Evolutionary conservation across 1,284 basidiomycete species (phyloP).

Genomic region (Moesziomyces aphidis): DNA sequence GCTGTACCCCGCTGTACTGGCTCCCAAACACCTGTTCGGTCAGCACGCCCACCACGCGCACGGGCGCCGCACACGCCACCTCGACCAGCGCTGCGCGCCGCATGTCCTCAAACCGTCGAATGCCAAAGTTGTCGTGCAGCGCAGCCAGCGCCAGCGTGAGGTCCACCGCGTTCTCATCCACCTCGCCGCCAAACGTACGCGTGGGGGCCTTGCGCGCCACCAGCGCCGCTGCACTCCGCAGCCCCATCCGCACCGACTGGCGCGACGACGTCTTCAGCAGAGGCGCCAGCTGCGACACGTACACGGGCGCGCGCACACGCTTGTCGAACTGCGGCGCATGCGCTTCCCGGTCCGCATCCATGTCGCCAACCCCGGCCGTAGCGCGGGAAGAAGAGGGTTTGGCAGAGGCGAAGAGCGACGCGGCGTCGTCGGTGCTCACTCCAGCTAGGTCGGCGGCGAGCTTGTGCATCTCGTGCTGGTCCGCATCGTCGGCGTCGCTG

Average conservation of each 20-base stretch:
- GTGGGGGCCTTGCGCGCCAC: constrained; percentile 52
- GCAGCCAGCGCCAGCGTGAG: constrained; percentile 79
- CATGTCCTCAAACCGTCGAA: constrained; percentile 81
- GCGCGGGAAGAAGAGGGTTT: background rate
- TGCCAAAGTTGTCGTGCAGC: constrained; percentile 84
- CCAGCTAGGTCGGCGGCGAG: constrained; percentile 34
- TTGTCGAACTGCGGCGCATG: constrained; percentile 41
- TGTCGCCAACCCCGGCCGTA: background rate
- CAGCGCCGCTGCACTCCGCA: constrained; percentile 47
- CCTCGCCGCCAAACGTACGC: constrained; percentile 6
- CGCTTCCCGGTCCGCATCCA: constrained; percentile 21
- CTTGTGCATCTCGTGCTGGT: constrained; percentile 25
- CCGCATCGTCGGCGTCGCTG: constrained; percentile 2
- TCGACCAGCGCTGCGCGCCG: constrained; percentile 82
- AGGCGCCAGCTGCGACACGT: constrained; percentile 66
- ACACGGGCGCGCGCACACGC: constrained; percentile 64
- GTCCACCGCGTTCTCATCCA: constrained; percentile 88
- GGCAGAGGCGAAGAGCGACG: background rate
- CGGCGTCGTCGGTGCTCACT: constrained; percentile 12
- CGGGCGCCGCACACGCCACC: constrained; percentile 81
- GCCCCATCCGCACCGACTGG: constrained; percentile 24
- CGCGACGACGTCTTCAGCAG: constrained; percentile 59
- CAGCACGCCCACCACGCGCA: constrained; percentile 75
- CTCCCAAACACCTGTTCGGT: constrained; percentile 92
- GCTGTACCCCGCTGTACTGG: constrained; percentile 87